phyloP scores from a whole-genome alignment of 441 rosid genomes.

The Hura crepitans region DNA sequence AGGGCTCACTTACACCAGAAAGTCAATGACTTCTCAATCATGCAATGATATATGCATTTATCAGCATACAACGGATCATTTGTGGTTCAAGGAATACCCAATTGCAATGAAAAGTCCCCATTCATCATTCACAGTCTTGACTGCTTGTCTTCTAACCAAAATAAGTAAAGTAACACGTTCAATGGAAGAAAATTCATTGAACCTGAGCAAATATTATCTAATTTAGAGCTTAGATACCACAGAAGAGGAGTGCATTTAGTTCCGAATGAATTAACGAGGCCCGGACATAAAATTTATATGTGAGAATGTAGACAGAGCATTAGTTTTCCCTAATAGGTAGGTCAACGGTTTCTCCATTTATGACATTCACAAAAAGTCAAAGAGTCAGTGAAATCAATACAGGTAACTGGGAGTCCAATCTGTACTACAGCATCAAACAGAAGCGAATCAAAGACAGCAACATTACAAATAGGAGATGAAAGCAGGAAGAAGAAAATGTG shows the following conservation, averaged over 20 bases:
- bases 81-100: neutral
- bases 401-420: too few relatives aligned
- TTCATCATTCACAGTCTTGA: neutral
- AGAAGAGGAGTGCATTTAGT: too few relatives aligned
- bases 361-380: neutral
- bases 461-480: neutral
- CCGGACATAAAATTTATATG: neutral
- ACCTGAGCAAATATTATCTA: neutral
- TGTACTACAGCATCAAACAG: neutral
- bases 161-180: too few relatives aligned
- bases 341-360: neutral
- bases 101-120: neutral
- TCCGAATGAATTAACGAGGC: neutral
- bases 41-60: neutral
- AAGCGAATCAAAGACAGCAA: neutral
- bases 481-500: neutral
- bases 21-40: neutral
- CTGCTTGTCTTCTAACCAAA: too few relatives aligned
- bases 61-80: neutral
- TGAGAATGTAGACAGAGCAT: neutral
- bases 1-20: neutral
- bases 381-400: neutral
- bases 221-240: neutral
- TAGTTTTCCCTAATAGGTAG: neutral
- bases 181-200: neutral